Evolutionary conservation across 108 stramenopile species (phyloP).

Genomic region (Seminavis robusta): DNA sequence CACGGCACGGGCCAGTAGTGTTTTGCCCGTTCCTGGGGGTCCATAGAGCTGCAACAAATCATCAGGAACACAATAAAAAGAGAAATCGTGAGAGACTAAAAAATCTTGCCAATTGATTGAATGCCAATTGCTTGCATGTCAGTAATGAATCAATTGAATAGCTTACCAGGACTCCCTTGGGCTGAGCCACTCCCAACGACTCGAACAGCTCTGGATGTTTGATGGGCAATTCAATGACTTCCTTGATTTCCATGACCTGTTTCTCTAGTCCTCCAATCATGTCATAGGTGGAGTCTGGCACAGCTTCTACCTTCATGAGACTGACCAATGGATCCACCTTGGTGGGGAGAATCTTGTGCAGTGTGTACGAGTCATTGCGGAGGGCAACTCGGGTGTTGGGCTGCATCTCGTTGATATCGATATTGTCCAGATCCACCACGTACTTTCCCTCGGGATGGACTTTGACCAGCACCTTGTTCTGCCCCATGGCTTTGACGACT

Average conservation of each 20-base stretch:
- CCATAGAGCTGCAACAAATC: no score
- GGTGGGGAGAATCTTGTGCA: slow-evolving; percentile 98
- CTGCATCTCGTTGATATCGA: slow-evolving; percentile 94
- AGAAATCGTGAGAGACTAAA: no score
- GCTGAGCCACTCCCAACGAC: slow-evolving; percentile 96
- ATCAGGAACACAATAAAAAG: no score
- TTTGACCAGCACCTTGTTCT: slow-evolving; percentile 96
- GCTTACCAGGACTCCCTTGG: slow-evolving; percentile 98
- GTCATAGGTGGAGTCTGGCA: slow-evolving; percentile 99
- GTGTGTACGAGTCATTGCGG: slow-evolving; percentile 96
- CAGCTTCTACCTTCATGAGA: slow-evolving; percentile 99
- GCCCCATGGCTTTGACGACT: slow-evolving; percentile 99
- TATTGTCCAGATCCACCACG: slow-evolving; percentile 94
- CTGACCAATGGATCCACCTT: slow-evolving; percentile 99
- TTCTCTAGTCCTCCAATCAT: slow-evolving; percentile 99
- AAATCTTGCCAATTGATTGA: no score
- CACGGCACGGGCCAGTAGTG: slow-evolving; percentile 97
- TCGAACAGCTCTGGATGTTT: slow-evolving; percentile 99
- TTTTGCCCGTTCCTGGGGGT: slow-evolving; percentile 99
- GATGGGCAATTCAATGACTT: slow-evolving; percentile 99
- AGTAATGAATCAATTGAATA: no score
- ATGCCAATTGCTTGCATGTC: no score
- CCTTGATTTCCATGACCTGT: slow-evolving; percentile 99
- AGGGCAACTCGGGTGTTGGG: slow-evolving; percentile 98
- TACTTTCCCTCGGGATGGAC: slow-evolving; percentile 99